Base-by-base conservation (phyloP, 805 yeast species). In the Candida montana region DNA sequence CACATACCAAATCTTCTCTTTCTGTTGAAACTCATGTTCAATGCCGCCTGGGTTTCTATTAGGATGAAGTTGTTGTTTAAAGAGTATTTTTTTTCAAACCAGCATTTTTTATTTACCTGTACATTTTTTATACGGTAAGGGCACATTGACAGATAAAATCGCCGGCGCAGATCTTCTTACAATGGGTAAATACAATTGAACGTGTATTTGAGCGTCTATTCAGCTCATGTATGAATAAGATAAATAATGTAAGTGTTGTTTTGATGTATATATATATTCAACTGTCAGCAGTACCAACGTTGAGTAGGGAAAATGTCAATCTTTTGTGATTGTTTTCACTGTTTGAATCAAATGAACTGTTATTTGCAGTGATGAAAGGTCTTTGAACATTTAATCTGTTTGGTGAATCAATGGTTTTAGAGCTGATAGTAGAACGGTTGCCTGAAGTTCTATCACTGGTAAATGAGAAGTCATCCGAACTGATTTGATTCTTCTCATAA, bases 1-100 rank as follows among this genome's bases (percentile, higher is more conserved):
- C 6, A 52, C 58, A n/a, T 40, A 53, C 59, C 58, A 39, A 41
- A 49, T 29, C 53, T 46, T 54, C 61, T 56, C 39, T 56, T 56
- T 31, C 56, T 48, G 36, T 51, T 45, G 43, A 54, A 56, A 33
- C 58, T 50, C 57, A 53, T 53, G 9, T 21, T 11, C 20, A 15
- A 12, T n/a, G 21, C 8, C 18, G 13, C 11, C 12, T n/a, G 19
- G 10, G 5, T 16, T 16, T n/a, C 23, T 23, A 31, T 27, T 16
- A n/a, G n/a, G n/a, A n/a, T n/a, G n/a, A n/a, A n/a, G n/a, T n/a
- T n/a, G n/a, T n/a, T n/a, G n/a, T n/a, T n/a, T n/a, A n/a, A n/a
- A 23, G 26, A 10, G 7, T 23, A 7, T 23, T 7, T 23, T 23
- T 23, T 7, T 7, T 10, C 10, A 10, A 23, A 23, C 26, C 26